These are phyloP conservation scores for Kwoniella dendrophila DNA, from an alignment of 768 basidiomycete genomes.

Conservation along the genomic window DNA sequence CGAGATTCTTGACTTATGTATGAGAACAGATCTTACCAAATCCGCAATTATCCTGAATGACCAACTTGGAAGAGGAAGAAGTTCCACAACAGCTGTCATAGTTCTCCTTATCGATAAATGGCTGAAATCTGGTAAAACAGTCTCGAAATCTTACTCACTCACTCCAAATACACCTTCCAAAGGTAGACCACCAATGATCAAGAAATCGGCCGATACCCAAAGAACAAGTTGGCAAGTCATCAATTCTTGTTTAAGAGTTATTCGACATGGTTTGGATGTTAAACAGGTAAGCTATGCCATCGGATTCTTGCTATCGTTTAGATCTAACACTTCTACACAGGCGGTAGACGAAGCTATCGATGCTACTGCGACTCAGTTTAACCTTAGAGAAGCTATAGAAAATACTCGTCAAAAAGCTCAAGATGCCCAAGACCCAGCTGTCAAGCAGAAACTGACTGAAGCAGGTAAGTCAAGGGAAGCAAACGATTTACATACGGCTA, in stretches of 20 bases:
- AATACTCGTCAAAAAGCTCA: constrained; percentile 75
- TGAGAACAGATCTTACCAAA: constrained; percentile 67
- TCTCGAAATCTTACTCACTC: constrained; percentile 7
- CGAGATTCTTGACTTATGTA: constrained; percentile 70
- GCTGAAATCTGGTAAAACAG: constrained; percentile 58
- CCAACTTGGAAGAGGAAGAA: constrained; percentile 85
- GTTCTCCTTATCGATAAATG: constrained; percentile 81
- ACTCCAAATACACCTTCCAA: constrained; percentile 25
- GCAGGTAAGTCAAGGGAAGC: constrained; percentile 62
- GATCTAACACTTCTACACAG: constrained; percentile 20
- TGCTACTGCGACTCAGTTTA: constrained; percentile 76
- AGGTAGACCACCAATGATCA: constrained; percentile 7
- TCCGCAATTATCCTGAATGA: constrained; percentile 88
- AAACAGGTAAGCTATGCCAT: constrained; percentile 62
- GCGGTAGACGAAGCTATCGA: constrained; percentile 66
- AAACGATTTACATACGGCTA: constrained; percentile 19
- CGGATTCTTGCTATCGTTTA: not conserved
- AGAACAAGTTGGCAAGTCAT: constrained; percentile 61
- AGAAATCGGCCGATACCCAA: constrained; percentile 13
- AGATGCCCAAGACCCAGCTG: constrained; percentile 70
- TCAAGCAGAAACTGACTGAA: constrained; percentile 68
- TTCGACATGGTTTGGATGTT: constrained; percentile 80
- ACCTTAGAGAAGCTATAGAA: constrained; percentile 87
- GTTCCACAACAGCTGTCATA: constrained; percentile 86
- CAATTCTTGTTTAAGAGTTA: constrained; percentile 79